Conservation (phyloP, 2,329 filamentous ascomycete genomes). For the Penicillium sclerotigenum region DNA sequence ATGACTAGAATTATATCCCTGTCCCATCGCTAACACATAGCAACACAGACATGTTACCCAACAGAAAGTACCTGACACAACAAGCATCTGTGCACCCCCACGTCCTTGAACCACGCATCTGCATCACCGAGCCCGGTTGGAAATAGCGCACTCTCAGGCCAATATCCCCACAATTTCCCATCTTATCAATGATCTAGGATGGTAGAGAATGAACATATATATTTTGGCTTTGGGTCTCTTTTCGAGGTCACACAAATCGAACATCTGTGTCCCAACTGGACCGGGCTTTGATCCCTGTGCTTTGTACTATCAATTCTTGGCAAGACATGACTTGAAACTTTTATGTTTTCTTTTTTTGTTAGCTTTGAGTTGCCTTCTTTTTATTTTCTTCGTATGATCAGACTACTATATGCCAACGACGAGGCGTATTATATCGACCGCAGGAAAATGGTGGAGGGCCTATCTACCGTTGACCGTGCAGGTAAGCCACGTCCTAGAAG, state of each 20-base stretch:
- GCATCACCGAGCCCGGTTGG: background rate
- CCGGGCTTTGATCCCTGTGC: constrained; percentile 1
- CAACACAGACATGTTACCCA: constrained; percentile 4
- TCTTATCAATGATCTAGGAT: background rate
- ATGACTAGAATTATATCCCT: background rate
- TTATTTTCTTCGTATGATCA: background rate
- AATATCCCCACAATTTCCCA: constrained; percentile 3
- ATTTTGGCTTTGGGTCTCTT: background rate
- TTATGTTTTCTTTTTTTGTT: background rate
- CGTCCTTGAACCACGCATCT: constrained; percentile 5
- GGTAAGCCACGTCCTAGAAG: background rate
- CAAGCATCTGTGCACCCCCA: background rate
- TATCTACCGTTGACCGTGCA: background rate
- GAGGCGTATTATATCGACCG: background rate
- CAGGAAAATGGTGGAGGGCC: background rate
- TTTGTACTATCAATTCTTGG: constrained; percentile 9
- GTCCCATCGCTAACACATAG: background rate
- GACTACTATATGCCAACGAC: background rate
- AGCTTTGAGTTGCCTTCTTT: background rate
- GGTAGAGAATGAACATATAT: background rate
- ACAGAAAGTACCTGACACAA: constrained; percentile 2
- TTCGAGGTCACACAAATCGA: constrained; percentile 4
- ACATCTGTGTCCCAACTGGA: constrained; percentile 1
- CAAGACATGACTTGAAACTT: constrained; percentile 8
- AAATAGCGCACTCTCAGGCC: background rate